Evolutionary conservation across 768 basidiomycete genomes (phyloP).

Genomic region (Agaricus blazei): DNA sequence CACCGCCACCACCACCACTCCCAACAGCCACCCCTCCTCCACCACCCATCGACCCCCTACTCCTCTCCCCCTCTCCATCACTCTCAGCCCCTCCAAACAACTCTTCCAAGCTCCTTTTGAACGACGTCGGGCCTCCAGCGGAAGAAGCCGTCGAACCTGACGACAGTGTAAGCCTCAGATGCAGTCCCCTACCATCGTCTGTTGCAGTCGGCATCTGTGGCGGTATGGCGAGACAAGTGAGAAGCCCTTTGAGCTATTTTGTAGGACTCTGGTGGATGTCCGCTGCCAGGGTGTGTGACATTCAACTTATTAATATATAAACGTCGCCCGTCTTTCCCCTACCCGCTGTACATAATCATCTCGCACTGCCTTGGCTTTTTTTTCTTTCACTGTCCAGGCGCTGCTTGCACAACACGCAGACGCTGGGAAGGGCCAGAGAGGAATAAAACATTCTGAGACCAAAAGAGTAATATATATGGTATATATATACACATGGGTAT

Average conservation of each 20-base stretch:
- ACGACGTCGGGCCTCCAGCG: not conserved
- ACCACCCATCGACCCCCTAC: not conserved
- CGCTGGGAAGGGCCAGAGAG: too few relatives aligned
- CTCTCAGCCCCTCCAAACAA: constrained; percentile 7
- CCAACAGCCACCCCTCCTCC: not conserved
- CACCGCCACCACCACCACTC: not conserved
- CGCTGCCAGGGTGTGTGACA: not conserved
- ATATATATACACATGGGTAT: too few relatives aligned
- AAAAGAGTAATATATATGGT: not conserved
- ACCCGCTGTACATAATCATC: too few relatives aligned
- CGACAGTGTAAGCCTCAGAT: constrained; percentile 4
- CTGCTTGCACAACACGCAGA: too few relatives aligned
- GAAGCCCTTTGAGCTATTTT: too few relatives aligned
- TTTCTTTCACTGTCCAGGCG: too few relatives aligned
- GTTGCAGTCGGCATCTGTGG: not conserved
- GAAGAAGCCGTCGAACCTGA: not conserved
- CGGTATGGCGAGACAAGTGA: not conserved
- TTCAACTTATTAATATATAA: not conserved
- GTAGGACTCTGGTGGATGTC: too few relatives aligned
- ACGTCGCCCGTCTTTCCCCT: too few relatives aligned
- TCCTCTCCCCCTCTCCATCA: not conserved
- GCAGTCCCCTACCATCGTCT: constrained; percentile 4
- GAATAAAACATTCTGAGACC: not conserved
- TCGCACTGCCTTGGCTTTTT: too few relatives aligned
- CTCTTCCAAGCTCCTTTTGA: constrained; percentile 9